Conservation (phyloP, 2,329 filamentous ascomycete genomes). For the Penicillium carneum region DNA sequence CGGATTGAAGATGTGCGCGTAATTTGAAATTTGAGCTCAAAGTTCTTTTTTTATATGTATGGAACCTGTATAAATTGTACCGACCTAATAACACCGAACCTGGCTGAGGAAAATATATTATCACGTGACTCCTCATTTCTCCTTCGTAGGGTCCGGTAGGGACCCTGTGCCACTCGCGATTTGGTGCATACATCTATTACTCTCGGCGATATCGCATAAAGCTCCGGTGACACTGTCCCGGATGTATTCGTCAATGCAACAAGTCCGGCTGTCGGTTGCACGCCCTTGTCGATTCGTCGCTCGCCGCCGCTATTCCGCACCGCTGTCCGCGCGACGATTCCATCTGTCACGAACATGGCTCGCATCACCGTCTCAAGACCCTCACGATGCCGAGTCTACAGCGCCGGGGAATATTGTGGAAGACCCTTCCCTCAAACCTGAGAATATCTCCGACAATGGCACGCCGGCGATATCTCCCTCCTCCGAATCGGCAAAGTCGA, state of each 20-base stretch:
- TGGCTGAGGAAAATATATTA: neutral
- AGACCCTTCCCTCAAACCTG: conserved; percentile 20
- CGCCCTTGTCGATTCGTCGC: conserved; percentile 50
- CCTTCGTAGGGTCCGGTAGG: conserved; percentile 17
- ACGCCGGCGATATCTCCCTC: conserved; percentile 17
- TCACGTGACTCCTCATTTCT: conserved; percentile 33
- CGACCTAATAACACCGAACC: neutral
- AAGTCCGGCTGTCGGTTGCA: conserved; percentile 44
- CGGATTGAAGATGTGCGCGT: neutral
- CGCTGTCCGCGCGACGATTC: conserved; percentile 40
- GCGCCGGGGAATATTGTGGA: conserved; percentile 33
- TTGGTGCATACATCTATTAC: conserved; percentile 21
- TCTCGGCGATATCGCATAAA: conserved; percentile 24
- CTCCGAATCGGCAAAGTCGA: conserved; percentile 34
- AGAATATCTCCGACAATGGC: conserved; percentile 16
- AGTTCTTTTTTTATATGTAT: neutral
- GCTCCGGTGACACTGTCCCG: conserved; percentile 42
- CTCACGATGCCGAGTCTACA: conserved; percentile 36
- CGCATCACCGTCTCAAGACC: conserved; percentile 41
- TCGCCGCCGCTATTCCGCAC: conserved; percentile 46
- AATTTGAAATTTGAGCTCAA: neutral
- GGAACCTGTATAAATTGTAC: neutral
- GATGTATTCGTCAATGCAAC: conserved; percentile 52
- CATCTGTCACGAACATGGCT: conserved; percentile 44
- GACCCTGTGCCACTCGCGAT: conserved; percentile 15